phyloP scores from a whole-genome alignment of 305 asterid species.

The Rubia peregrina region DNA sequence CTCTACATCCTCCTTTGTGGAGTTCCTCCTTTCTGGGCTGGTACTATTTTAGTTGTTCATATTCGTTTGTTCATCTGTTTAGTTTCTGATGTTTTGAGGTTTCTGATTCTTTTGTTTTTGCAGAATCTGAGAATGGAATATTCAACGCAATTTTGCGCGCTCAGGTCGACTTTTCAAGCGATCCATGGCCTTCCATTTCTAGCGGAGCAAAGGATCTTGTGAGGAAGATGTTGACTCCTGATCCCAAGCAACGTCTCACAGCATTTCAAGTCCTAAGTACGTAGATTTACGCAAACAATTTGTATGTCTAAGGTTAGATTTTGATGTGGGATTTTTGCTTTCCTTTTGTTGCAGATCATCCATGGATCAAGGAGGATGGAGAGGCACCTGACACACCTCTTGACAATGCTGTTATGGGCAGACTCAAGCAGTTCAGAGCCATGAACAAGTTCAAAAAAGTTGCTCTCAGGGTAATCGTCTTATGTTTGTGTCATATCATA shows the following conservation, averaged over 20 bases:
- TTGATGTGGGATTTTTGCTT: neutral
- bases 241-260: slow-evolving; percentile 70
- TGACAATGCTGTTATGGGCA: slow-evolving; percentile 70
- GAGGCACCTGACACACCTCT: slow-evolving; percentile 93
- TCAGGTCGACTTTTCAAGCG: slow-evolving; percentile 63
- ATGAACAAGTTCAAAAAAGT: slow-evolving; percentile 95
- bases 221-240: slow-evolving; percentile 61
- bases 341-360: slow-evolving; percentile 46
- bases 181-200: slow-evolving; percentile 86
- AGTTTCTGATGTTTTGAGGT: neutral
- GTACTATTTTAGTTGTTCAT: slow-evolving; percentile 20
- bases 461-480: slow-evolving; percentile 60
- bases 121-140: slow-evolving; percentile 76
- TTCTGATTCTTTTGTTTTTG: neutral
- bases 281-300: neutral
- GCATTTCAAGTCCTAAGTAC: slow-evolving; percentile 72
- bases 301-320: neutral
- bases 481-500: neutral
- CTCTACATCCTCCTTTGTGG: slow-evolving; percentile 76
- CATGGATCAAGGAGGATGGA: slow-evolving; percentile 97
- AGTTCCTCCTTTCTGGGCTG: slow-evolving; percentile 95
- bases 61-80: neutral
- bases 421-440: slow-evolving; percentile 85
- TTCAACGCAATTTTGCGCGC: slow-evolving; percentile 66
- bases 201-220: slow-evolving; percentile 72